Conservation (phyloP, 805 yeast genomes). For the Monosporozyma aquatica region DNA sequence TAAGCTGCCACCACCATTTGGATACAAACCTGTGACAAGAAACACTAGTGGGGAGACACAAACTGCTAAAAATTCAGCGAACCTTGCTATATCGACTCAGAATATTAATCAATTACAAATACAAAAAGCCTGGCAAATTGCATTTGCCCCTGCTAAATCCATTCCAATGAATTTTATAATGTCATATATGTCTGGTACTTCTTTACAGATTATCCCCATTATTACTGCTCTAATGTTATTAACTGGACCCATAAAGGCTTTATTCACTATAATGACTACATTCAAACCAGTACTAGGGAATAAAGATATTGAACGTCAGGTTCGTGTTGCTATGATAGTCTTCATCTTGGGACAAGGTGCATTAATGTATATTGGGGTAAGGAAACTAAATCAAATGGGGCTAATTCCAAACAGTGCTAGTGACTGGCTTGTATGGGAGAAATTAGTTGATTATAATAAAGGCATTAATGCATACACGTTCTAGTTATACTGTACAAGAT, state of each 20-base stretch:
- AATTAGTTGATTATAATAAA: conserved; percentile 24
- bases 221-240: conserved; percentile 83
- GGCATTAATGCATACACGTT: conserved; percentile 17
- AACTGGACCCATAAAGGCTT: conserved; percentile 66
- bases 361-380: conserved; percentile 65
- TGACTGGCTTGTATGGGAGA: conserved; percentile 91
- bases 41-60: neutral
- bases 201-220: conserved; percentile 82
- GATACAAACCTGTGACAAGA: conserved; percentile 11
- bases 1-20: conserved; percentile 22
- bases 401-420: conserved; percentile 76
- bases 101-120: conserved; percentile 14
- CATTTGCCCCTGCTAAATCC: conserved; percentile 69
- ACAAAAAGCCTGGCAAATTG: conserved; percentile 80
- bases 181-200: conserved; percentile 89
- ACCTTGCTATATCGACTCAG: neutral
- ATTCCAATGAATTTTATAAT: conserved; percentile 86
- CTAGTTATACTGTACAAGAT: too few relatives aligned
- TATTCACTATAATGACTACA: conserved; percentile 45
- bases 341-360: conserved; percentile 42
- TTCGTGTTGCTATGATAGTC: conserved; percentile 36
- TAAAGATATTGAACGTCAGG: conserved; percentile 17
- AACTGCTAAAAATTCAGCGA: conserved; percentile 4
- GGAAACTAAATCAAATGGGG: conserved; percentile 84
- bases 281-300: conserved; percentile 42